Conservation (phyloP, 306 rosid genomes). For the Begonia peltatifolia region DNA sequence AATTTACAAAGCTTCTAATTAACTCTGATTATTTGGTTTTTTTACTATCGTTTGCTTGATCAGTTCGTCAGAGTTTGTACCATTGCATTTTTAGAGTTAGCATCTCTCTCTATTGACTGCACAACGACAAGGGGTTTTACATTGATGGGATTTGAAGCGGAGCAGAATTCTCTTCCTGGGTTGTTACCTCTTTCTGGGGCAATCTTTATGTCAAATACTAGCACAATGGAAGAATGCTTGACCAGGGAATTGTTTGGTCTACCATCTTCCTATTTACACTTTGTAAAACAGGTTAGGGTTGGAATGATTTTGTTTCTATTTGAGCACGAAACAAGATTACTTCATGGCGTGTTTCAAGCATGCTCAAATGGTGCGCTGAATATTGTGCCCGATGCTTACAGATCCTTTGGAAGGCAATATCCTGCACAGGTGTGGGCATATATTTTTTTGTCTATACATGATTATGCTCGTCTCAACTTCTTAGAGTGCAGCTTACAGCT, state of each 20-base stretch:
- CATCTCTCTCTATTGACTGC: too few relatives aligned
- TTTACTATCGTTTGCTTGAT: too few relatives aligned
- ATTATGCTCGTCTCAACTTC: neutral
- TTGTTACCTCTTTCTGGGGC: constrained; percentile 10
- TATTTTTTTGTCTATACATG: neutral
- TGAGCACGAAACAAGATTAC: constrained; percentile 33
- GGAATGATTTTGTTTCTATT: constrained; percentile 42
- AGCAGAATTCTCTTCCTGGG: neutral
- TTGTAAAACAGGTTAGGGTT: constrained; percentile 32
- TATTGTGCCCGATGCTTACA: constrained; percentile 33
- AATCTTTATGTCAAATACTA: constrained; percentile 11
- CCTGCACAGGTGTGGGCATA: constrained; percentile 41
- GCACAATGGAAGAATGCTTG: constrained; percentile 7
- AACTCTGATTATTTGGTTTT: too few relatives aligned
- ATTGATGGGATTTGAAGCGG: constrained; percentile 1
- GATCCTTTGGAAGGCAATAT: constrained; percentile 18
- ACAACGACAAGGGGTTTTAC: too few relatives aligned
- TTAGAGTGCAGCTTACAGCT: neutral
- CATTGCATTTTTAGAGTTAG: too few relatives aligned
- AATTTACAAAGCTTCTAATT: neutral
- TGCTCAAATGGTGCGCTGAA: constrained; percentile 28
- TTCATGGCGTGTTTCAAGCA: constrained; percentile 46
- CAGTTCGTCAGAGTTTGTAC: too few relatives aligned
- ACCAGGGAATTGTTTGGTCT: constrained; percentile 10
- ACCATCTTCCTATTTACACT: constrained; percentile 12